Evolutionary conservation across 495 filamentous ascomycete species (phyloP).

Genomic region (Tirmania nivea): DNA sequence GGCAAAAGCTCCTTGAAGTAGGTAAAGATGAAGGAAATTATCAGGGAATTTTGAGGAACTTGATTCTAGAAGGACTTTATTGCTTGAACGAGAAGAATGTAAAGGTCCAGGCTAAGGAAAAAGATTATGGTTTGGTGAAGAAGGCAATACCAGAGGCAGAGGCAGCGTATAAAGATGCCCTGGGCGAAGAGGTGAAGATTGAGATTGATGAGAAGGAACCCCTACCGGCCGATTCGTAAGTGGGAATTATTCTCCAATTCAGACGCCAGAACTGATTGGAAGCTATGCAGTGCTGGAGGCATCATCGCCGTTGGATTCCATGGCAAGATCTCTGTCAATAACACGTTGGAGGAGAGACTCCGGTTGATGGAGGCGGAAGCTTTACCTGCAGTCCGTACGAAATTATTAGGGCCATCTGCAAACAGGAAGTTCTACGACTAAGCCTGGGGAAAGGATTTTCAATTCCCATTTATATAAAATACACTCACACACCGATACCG

Average conservation of each 20-base stretch:
- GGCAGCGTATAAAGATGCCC: constrained; percentile 58
- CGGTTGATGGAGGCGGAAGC: constrained; percentile 62
- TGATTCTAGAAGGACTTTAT: constrained; percentile 82
- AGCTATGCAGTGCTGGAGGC: constrained; percentile 33
- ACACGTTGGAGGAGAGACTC: constrained; percentile 85
- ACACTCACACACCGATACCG: neutral
- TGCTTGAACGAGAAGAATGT: constrained; percentile 61
- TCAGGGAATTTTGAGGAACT: constrained; percentile 45
- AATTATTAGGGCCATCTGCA: constrained; percentile 72
- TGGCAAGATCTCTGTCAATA: constrained; percentile 96
- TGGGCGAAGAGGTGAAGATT: constrained; percentile 39
- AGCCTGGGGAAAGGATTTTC: constrained; percentile 11
- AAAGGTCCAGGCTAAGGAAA: constrained; percentile 49
- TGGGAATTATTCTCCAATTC: constrained; percentile 8
- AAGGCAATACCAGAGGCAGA: constrained; percentile 53
- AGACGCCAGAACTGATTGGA: neutral
- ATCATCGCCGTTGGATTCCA: constrained; percentile 54
- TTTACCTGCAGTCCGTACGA: constrained; percentile 62
- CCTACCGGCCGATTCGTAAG: constrained; percentile 69
- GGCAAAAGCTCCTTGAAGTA: constrained; percentile 40
- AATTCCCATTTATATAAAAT: constrained; percentile 11
- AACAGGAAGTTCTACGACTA: constrained; percentile 91
- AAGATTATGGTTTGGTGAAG: constrained; percentile 49
- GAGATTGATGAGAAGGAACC: constrained; percentile 59
- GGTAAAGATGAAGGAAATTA: constrained; percentile 51